phyloP scores from a whole-genome alignment of 768 basidiomycete genomes.

The Panus rudis region DNA sequence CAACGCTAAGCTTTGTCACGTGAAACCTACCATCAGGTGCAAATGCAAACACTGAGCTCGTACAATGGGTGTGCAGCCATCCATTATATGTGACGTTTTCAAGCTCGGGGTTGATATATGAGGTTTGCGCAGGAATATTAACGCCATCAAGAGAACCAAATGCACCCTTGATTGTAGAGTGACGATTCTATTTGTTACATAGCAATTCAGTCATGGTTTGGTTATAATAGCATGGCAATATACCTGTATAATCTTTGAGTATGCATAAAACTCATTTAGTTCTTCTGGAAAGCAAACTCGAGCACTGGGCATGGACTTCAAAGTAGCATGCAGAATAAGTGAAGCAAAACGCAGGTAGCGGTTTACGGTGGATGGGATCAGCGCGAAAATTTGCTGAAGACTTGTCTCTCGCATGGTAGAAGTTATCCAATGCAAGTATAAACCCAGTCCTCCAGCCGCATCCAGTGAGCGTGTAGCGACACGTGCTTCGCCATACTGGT shows the following conservation, averaged over 20 bases:
- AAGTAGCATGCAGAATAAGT: conserved; percentile 22
- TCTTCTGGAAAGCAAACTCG: conserved; percentile 22
- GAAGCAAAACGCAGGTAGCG: conserved; percentile 29
- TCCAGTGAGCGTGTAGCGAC: conserved; percentile 25
- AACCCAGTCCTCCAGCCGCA: conserved; percentile 33
- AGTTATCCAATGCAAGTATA: conserved; percentile 33
- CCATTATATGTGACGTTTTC: conserved; percentile 43
- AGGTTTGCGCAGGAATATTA: conserved; percentile 17
- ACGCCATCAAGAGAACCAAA: conserved; percentile 4
- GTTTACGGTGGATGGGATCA: conserved; percentile 31
- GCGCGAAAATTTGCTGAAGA: conserved; percentile 34
- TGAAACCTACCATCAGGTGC: conserved; percentile 19
- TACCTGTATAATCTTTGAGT: background rate
- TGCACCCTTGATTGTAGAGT: background rate
- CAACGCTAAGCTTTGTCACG: background rate
- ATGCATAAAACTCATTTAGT: background rate
- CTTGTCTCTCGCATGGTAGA: conserved; percentile 33
- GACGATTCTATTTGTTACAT: conserved; percentile 1
- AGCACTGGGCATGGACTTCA: conserved; percentile 23
- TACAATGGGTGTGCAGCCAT: conserved; percentile 35
- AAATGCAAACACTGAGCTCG: conserved; percentile 34
- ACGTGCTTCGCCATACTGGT: conserved; percentile 16
- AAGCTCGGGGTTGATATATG: conserved; percentile 31
- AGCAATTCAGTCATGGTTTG: no score
- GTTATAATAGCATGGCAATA: no score